Conservation (phyloP, 2,329 filamentous ascomycete genomes). For the Diaporthe capsici region DNA sequence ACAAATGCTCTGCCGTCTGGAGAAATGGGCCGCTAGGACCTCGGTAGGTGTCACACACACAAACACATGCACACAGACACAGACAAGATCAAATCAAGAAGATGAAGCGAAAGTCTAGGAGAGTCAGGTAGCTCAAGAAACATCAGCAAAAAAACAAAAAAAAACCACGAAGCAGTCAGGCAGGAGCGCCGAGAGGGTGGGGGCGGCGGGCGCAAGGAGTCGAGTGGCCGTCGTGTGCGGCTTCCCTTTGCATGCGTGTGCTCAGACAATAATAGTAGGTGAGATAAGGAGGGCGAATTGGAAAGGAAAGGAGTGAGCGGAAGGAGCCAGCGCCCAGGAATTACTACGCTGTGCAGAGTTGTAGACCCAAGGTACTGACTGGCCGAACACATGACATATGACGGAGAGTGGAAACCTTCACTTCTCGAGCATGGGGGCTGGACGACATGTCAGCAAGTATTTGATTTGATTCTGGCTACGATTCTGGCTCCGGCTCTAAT, state of each 20-base stretch:
- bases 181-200: slow-evolving; percentile 2
- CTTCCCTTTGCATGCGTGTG: neutral
- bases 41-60: slow-evolving; percentile 11
- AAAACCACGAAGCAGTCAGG: neutral
- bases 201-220: slow-evolving; percentile 16
- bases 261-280: slow-evolving; percentile 19
- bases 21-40: neutral
- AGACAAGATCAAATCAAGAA: slow-evolving; percentile 27
- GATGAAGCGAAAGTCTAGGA: slow-evolving; percentile 24
- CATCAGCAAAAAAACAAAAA: neutral
- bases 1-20: slow-evolving; percentile 7
- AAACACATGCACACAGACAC: neutral
- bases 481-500: neutral
- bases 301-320: neutral
- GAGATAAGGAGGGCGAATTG: slow-evolving; percentile 11
- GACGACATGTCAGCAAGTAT: neutral
- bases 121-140: slow-evolving; percentile 8
- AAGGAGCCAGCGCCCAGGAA: slow-evolving; percentile 7
- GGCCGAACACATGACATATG: neutral
- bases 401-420: neutral
- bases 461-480: neutral
- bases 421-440: neutral
- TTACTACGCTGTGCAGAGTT: neutral
- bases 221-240: neutral
- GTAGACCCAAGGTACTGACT: neutral